Evolutionary conservation across 129 eudicot species (phyloP).

Genomic region (Calendula officinalis): DNA sequence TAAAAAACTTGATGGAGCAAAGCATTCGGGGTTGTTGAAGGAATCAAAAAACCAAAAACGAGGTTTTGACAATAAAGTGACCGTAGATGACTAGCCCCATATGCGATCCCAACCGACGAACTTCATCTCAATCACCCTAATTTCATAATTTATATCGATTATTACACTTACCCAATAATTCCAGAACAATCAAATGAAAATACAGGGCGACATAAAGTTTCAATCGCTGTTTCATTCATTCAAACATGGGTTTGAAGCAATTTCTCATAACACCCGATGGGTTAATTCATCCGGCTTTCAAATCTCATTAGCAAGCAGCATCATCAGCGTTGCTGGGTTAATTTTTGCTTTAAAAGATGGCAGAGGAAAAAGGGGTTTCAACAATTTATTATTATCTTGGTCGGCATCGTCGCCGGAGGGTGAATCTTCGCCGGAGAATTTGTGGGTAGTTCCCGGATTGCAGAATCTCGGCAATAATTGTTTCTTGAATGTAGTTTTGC

Average conservation of each 20-base stretch:
- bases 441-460: conserved; percentile 70
- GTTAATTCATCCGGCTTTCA: conserved; percentile 50
- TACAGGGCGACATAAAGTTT: conserved; percentile 31
- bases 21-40: background rate
- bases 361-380: conserved; percentile 32
- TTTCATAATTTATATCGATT: background rate
- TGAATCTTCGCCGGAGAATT: conserved; percentile 22
- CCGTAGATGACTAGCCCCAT: too few species aligned
- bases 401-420: conserved; percentile 31
- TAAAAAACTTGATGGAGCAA: background rate
- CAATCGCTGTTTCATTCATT: conserved; percentile 39
- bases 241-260: conserved; percentile 34
- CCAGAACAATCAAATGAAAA: conserved; percentile 35
- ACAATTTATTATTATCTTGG: conserved; percentile 22
- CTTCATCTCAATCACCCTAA: background rate
- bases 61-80: too few species aligned
- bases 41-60: background rate
- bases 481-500: conserved; percentile 90
- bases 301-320: conserved; percentile 42
- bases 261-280: conserved; percentile 38
- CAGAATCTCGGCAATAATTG: conserved; percentile 86
- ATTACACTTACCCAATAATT: background rate
- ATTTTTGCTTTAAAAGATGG: conserved; percentile 46
- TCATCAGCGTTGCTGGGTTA: conserved; percentile 67
- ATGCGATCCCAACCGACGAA: background rate